phyloP scores from a whole-genome alignment of 495 filamentous ascomycete species.

The Aspergillus sclerotiicarbonarius region DNA sequence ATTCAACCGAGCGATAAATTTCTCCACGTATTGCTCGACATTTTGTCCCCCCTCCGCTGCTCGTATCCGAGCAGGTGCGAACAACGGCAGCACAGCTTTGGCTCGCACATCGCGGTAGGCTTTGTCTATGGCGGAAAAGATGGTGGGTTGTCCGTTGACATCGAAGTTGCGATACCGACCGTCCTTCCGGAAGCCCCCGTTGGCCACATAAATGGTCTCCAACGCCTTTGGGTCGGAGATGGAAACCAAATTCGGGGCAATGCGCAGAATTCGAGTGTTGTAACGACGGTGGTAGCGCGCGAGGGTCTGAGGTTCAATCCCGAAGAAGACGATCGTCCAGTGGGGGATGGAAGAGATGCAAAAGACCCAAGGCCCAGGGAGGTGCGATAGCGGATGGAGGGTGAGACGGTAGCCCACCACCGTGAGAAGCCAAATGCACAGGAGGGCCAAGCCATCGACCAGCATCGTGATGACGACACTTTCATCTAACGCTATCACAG shows the following conservation, averaged over 20 bases:
- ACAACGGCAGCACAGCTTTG: slow-evolving; percentile 4
- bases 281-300: background rate
- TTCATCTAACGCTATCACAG: too few relatives aligned
- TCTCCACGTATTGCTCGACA: background rate
- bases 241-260: slow-evolving; percentile 6
- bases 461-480: background rate
- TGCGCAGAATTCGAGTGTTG: slow-evolving; percentile 4
- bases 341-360: background rate
- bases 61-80: background rate
- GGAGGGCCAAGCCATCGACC: background rate
- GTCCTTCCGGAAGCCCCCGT: slow-evolving; percentile 6
- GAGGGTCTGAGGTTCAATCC: background rate
- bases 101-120: slow-evolving; percentile 3
- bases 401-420: background rate
- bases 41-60: background rate
- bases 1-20: background rate
- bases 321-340: background rate
- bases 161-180: slow-evolving; percentile 6
- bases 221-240: slow-evolving; percentile 4
- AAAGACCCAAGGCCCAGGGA: background rate
- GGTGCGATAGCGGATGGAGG: background rate
- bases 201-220: slow-evolving; percentile 1
- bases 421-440: background rate
- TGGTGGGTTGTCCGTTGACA: background rate
- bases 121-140: slow-evolving; percentile 4